Evolutionary conservation across 2,329 filamentous ascomycete genomes (phyloP), one percentile per base, ranked within the genome.

Genomic region (Fusarium sp.): DNA sequence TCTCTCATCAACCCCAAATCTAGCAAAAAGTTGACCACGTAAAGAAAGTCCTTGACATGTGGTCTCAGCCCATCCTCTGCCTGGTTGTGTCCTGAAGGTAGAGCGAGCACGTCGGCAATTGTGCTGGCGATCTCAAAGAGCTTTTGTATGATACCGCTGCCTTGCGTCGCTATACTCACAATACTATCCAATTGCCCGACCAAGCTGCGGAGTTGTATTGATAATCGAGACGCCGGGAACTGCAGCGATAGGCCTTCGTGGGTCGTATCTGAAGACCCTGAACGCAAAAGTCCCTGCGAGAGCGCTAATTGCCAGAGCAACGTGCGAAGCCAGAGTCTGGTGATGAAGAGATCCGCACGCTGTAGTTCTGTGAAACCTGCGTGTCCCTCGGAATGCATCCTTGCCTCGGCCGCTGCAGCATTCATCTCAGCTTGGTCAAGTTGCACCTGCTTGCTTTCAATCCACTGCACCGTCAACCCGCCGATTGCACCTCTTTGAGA

Each of bases 111-210:
- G 71, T 90, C 88, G 13, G 88, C 87, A 50, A 90, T 87, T 4
- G 88, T 89, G 75, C 88, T 88, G 1, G 88, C 87, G 68, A 90
- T 88, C 74, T 90, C 88, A 62, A 90, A 89, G 9, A 90, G 81
- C 76, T 90, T 90, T 68, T 88, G 86, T 59, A 89, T 81, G 61
- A 90, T 88, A 28, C 86, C 86, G 42, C 83, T 87, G 12, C 88
- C 88, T 72, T 90, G 88, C 9, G 88, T 85, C 33, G 85, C 85
- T 65, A 90, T 85, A 60, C 85, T 86, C 42, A 81, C 79, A 23
- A 81, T 78, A 64, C 78, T 83, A 9, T 79, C 77, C 3, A 84
- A 73, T 5, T 79, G 79, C 49, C 75, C 75, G 21, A 84, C 81
- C 19, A 85, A 79, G 42, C 71, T 79, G 43, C 83, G 82, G 8